Evolutionary conservation across 164 flowering plant genomes (phyloP).

Genomic region (Hamamelis virginiana): DNA sequence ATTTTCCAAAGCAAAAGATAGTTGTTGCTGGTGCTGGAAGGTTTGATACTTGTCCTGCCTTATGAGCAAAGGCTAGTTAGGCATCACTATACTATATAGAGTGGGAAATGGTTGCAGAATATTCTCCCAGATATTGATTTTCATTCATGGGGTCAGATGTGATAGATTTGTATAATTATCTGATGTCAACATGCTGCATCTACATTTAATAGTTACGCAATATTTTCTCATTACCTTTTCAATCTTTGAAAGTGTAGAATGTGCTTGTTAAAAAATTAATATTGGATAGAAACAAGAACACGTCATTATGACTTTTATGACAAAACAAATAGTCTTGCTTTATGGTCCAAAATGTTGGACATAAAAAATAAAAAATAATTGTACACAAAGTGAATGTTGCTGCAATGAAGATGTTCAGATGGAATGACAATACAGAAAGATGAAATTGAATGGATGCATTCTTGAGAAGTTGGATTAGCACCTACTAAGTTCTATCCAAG

Average conservation of each 20-base stretch:
- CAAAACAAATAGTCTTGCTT: neutral
- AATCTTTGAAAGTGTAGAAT: neutral
- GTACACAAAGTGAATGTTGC: neutral
- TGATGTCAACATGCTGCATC: no score
- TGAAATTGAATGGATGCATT: no score
- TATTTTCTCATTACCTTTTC: neutral
- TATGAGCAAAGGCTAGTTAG: neutral
- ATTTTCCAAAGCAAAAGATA: conserved; percentile 94
- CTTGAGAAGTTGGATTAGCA: neutral
- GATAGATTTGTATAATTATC: neutral
- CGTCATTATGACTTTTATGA: neutral
- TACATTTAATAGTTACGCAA: no score
- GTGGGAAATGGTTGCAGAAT: neutral
- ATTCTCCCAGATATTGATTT: neutral
- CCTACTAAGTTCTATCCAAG: neutral
- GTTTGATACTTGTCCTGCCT: conserved; percentile 29
- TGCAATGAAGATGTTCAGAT: neutral
- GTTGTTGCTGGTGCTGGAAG: conserved; percentile 99
- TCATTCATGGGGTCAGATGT: neutral
- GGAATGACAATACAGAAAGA: neutral
- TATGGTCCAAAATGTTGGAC: no score
- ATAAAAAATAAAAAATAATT: no score
- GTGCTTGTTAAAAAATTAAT: neutral
- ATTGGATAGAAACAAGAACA: neutral
- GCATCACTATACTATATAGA: neutral